Base-by-base conservation (phyloP, 768 basidiomycete species). In the Leccinum fibrillosum region DNA sequence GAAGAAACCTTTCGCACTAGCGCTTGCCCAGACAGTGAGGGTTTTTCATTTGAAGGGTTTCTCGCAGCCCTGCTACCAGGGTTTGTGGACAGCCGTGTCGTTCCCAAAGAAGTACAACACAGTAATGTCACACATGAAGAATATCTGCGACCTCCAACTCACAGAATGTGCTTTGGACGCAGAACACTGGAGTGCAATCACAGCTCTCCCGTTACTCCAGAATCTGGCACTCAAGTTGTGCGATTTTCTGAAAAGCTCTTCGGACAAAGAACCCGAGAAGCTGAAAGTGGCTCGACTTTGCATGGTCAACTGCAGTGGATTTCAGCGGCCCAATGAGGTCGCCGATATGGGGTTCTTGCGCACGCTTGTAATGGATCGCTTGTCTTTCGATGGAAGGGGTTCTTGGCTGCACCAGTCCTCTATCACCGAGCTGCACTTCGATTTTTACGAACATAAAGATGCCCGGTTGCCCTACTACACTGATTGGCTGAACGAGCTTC, bases 131-230 rank as follows among this genome's bases (percentile, higher is more conserved):
- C 42, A 57, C 48, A 70, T 72, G 69, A 52, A 17, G 3, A 59
- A 64, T 42, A 49, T 70, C 21, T 62, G 15, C 3, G 47, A 48
- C 5, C 56, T 72, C 45, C 12, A 12, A 3, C 62, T 70, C 39
- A 44, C 13, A 1, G 1, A 5, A 2, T 59, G 60, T 11, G 44
- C 49, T 35, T 57, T 71, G 55, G 49, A 59, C 10, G 17, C 19
- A 5, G 52, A 57, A 1, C 52, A 69, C 48, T 70, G 70, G 65
- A 1, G 32, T 4, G 58, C 49, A 5, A 58, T 72, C 3, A 49
- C 48, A 26, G 8, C 48, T 5, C 49, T 69, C 2, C n/a, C 15
- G 4, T 47, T 28, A 17, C 70, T 70, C 47, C 53, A 67, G 48
- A n/a, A 48, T 13, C 59, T 70, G 2, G 28, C 49, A 11, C 69